Evolutionary conservation across 1,139 yeast genomes (phyloP).

Genomic region (Yamadazyma diospyri): DNA sequence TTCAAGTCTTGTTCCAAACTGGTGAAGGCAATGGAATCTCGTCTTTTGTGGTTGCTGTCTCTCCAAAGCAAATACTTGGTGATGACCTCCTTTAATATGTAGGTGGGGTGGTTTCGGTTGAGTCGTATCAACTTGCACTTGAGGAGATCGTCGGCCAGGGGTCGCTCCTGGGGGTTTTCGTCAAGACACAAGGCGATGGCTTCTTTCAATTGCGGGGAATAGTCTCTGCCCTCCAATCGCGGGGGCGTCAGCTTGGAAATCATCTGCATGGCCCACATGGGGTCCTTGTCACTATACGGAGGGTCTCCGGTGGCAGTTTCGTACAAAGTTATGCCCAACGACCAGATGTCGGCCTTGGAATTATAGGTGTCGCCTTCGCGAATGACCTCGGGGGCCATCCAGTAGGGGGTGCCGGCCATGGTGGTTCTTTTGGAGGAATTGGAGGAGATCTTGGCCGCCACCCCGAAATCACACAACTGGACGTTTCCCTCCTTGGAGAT

Average conservation of each 20-base stretch:
- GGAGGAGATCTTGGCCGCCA: constrained; percentile 89
- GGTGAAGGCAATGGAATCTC: constrained; percentile 43
- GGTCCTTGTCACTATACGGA: constrained; percentile 94
- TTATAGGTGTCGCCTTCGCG: constrained; percentile 88
- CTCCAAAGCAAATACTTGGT: constrained; percentile 79
- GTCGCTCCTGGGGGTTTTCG: constrained; percentile 87
- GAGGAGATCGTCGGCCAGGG: constrained; percentile 78
- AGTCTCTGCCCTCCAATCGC: constrained; percentile 84
- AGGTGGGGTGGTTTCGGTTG: constrained; percentile 58
- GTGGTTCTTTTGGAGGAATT: constrained; percentile 80
- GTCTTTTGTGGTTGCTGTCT: constrained; percentile 45
- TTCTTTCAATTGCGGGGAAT: constrained; percentile 74
- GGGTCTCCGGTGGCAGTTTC: constrained; percentile 98
- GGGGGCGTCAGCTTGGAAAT: constrained; percentile 94
- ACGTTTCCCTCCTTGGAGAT: constrained; percentile 88
- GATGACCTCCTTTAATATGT: constrained; percentile 70
- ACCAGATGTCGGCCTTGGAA: constrained; percentile 89
- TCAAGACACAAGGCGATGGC: constrained; percentile 88
- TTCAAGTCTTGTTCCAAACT: constrained; percentile 30
- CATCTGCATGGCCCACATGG: constrained; percentile 89
- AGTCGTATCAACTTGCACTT: constrained; percentile 69
- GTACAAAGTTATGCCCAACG: constrained; percentile 87
- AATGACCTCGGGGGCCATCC: constrained; percentile 99
- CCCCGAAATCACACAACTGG: constrained; percentile 95
- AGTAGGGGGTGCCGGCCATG: constrained; percentile 98